Conservation (phyloP, 1,139 yeast genomes). For the Pichia sp. region DNA sequence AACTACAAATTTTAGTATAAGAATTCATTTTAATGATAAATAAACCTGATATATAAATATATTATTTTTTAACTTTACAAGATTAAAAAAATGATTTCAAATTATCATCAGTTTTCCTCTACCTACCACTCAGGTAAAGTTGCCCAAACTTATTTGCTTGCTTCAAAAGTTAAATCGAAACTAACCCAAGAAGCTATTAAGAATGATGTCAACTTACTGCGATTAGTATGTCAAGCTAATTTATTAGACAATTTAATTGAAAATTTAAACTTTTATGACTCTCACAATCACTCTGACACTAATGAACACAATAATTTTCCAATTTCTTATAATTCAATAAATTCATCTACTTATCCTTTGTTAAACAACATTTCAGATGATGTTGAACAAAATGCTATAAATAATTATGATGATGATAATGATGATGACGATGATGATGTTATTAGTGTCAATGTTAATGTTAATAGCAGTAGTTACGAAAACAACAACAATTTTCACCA, state of each 20-base stretch:
- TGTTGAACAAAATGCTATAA: conserved; percentile 4
- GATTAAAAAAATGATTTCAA: background rate
- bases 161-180: conserved; percentile 63
- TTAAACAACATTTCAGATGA: conserved; percentile 9
- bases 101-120: conserved; percentile 5
- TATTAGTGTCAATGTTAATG: conserved; percentile 2
- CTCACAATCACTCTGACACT: conserved; percentile 8
- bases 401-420: background rate
- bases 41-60: too few species aligned
- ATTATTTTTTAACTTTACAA: background rate
- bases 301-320: conserved; percentile 3
- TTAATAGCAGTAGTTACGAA: background rate
- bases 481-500: background rate
- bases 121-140: conserved; percentile 9
- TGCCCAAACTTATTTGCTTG: conserved; percentile 48
- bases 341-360: conserved; percentile 14
- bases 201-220: conserved; percentile 54
- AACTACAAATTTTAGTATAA: too few species aligned
- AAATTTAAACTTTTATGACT: conserved; percentile 18
- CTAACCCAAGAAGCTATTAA: conserved; percentile 60
- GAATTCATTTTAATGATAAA: too few species aligned
- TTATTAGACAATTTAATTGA: conserved; percentile 67
- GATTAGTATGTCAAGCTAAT: conserved; percentile 70
- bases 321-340: conserved; percentile 5
- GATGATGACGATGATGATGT: conserved; percentile 8